phyloP scores from a whole-genome alignment of 2,329 filamentous ascomycete genomes.

The Diaporthe vaccinii region DNA sequence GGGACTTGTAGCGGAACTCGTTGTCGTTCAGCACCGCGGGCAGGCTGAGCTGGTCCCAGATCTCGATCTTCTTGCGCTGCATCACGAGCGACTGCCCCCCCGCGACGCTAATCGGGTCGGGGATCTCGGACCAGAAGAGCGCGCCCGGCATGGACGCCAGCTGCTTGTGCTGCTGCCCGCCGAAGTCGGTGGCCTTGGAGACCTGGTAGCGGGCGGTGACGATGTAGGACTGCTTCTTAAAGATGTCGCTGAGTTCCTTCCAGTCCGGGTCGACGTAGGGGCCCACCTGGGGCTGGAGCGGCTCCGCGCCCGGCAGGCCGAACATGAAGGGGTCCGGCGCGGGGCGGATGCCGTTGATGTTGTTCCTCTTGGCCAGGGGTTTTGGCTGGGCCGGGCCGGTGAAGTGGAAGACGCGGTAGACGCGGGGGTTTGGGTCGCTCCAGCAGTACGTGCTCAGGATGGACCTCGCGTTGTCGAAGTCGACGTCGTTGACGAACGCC shows the following conservation, averaged over 20 bases:
- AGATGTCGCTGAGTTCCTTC: constrained; percentile 67
- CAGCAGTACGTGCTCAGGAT: constrained; percentile 70
- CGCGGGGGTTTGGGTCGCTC: constrained; percentile 64
- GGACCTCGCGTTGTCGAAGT: constrained; percentile 63
- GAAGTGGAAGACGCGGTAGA: constrained; percentile 68
- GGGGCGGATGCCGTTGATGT: constrained; percentile 39
- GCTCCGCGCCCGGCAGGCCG: constrained; percentile 36
- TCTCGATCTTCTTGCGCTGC: constrained; percentile 69
- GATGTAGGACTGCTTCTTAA: constrained; percentile 69
- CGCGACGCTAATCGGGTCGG: constrained; percentile 61
- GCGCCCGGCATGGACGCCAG: constrained; percentile 53
- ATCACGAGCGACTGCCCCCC: constrained; percentile 59
- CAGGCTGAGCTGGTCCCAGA: constrained; percentile 65
- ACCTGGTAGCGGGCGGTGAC: constrained; percentile 70
- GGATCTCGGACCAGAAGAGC: constrained; percentile 71
- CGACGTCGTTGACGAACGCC: constrained; percentile 63
- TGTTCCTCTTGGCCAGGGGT: constrained; percentile 43
- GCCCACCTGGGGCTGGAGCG: neutral
- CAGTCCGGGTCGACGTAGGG: constrained; percentile 51
- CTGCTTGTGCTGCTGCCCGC: constrained; percentile 48
- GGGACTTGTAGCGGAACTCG: constrained; percentile 64
- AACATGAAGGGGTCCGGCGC: constrained; percentile 36
- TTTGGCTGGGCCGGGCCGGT: constrained; percentile 54
- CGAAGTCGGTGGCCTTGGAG: constrained; percentile 61
- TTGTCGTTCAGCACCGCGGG: constrained; percentile 65